Evolutionary conservation across 164 flowering plant genomes (phyloP).

Genomic region (Houttuynia cordata): DNA sequence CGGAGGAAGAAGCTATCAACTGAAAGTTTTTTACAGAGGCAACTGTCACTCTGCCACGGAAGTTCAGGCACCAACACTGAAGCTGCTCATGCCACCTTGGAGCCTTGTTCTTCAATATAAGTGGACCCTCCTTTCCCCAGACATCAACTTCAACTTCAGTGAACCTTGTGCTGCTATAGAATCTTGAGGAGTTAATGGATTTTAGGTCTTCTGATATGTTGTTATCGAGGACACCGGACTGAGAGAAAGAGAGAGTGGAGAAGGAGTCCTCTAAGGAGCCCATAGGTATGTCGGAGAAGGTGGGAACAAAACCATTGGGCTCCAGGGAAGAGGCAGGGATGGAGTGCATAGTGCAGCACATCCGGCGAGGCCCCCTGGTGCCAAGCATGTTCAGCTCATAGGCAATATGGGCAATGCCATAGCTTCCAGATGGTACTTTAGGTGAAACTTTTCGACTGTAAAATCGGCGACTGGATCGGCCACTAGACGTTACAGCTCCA

Average conservation of each 20-base stretch:
- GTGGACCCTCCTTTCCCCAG: conserved; percentile 23
- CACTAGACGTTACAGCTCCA: conserved; percentile 10
- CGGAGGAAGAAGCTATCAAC: conserved; percentile 52
- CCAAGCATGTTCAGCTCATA: conserved; percentile 78
- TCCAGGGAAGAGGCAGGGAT: conserved; percentile 54
- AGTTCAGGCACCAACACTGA: conserved; percentile 86
- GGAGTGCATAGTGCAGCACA: conserved; percentile 31
- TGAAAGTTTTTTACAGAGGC: conserved; percentile 87
- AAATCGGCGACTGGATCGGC: conserved; percentile 14
- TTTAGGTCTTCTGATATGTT: conserved; percentile 3
- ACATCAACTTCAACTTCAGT: conserved; percentile 7
- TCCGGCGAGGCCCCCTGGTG: conserved; percentile 7
- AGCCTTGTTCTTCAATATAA: conserved; percentile 58
- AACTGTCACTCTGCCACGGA: conserved; percentile 76
- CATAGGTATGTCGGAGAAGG: conserved; percentile 8
- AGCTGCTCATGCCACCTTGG: conserved; percentile 87
- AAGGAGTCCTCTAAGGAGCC: conserved; percentile 13
- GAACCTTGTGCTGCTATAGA: conserved; percentile 10
- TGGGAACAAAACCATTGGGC: conserved; percentile 32
- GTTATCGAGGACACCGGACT: neutral
- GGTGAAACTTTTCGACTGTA: conserved; percentile 38
- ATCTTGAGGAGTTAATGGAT: conserved; percentile 8
- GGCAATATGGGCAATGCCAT: conserved; percentile 56
- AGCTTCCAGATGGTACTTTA: conserved; percentile 55
- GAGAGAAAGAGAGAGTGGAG: conserved; percentile 10